Percentiles rank a stretch among this genome's conserved stretches.
These are phyloP conservation scores for Lolium multiflorum DNA, from an alignment of 176 grass and related monocot species.

Conservation along the genomic window DNA sequence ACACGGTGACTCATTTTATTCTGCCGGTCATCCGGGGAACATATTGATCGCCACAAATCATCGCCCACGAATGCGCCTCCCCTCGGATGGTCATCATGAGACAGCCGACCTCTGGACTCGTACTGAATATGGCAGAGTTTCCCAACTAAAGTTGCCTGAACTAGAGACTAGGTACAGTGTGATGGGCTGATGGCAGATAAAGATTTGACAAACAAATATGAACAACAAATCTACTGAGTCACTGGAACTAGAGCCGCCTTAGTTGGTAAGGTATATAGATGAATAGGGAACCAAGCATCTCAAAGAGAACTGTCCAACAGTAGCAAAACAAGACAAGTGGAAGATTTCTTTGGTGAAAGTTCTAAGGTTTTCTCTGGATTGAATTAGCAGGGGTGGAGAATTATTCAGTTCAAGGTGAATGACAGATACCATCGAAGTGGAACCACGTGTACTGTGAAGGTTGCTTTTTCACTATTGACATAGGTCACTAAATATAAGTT, in stretches of 20 bases:
- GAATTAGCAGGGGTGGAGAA: not conserved
- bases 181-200: not conserved
- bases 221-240: not conserved
- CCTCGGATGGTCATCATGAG: not conserved
- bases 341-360: not conserved
- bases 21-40: not conserved
- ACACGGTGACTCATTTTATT: not conserved
- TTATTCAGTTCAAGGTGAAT: conserved; percentile 1
- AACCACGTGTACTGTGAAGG: not conserved
- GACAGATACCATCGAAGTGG: conserved; percentile 1
- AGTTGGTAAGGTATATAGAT: conserved; percentile 1
- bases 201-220: not conserved
- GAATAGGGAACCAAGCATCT: not conserved
- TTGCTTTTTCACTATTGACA: not conserved
- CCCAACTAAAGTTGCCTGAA: not conserved
- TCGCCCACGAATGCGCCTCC: not conserved
- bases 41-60: not conserved
- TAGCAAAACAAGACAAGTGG: not conserved
- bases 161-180: not conserved
- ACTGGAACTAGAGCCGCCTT: not conserved
- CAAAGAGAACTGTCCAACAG: not conserved
- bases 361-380: not conserved
- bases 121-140: not conserved
- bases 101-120: not conserved
- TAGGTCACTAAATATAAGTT: not conserved